Evolutionary conservation across 2,329 filamentous ascomycete genomes (phyloP).

Genomic region (Cercospora zeae-maydis): DNA sequence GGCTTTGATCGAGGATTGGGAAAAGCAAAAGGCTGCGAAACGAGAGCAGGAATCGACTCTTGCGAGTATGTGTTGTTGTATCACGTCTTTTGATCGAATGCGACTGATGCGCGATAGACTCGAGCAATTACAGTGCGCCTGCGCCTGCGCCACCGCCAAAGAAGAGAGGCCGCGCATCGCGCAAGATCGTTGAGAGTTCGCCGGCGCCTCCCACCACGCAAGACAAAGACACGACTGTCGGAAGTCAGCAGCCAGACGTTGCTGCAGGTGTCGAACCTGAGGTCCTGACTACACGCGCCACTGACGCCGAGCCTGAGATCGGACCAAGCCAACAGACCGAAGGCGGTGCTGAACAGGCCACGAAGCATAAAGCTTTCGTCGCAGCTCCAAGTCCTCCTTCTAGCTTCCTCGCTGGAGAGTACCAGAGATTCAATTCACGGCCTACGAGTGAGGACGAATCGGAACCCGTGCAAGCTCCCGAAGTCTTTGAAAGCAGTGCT

Average conservation of each 20-base stretch:
- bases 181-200: constrained; percentile 26
- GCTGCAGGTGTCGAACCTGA: not conserved
- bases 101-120: not conserved
- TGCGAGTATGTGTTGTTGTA: not conserved
- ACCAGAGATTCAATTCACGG: constrained; percentile 19
- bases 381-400: constrained; percentile 27
- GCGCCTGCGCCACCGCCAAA: not conserved
- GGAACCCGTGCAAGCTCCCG: not conserved
- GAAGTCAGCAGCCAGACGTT: not conserved
- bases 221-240: not conserved
- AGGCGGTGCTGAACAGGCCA: not conserved
- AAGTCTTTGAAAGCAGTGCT: constrained; percentile 5
- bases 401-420: constrained; percentile 28
- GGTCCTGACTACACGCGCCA: not conserved
- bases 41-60: not conserved
- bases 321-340: constrained; percentile 24
- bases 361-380: not conserved
- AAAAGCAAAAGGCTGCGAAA: constrained; percentile 28
- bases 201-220: constrained; percentile 6
- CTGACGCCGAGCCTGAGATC: constrained; percentile 25
- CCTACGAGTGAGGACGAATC: constrained; percentile 1
- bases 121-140: not conserved
- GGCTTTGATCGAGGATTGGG: constrained; percentile 38
- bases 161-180: not conserved
- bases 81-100: not conserved